A percentile compares a stretch with the other conserved stretches of the same genome.
Evolutionary conservation across 2,329 filamentous ascomycete species (phyloP).

Genomic region (Aspergillus brasiliensis): DNA sequence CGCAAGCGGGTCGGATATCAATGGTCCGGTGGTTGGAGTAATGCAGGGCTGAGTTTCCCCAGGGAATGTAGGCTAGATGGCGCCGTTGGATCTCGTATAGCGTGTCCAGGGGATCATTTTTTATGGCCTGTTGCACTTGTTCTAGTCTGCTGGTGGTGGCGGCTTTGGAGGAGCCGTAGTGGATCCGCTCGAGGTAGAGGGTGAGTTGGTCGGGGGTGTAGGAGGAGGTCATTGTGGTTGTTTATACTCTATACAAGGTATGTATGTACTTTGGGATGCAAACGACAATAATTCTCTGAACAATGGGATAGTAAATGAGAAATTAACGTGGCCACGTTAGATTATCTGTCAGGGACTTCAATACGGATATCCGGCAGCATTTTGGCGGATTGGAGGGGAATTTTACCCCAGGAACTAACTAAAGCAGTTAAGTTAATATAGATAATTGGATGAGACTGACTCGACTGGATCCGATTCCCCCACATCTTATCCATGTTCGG

Average conservation of each 20-base stretch:
- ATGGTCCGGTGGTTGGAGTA: conserved; percentile 54
- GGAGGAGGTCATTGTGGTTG: conserved; percentile 13
- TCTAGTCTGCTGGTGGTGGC: conserved; percentile 23
- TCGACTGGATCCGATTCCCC: too few species aligned
- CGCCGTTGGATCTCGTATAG: conserved; percentile 41
- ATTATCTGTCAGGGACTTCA: too few species aligned
- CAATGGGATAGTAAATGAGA: background rate
- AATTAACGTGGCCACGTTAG: too few species aligned
- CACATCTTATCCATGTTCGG: too few species aligned
- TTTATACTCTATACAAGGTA: background rate
- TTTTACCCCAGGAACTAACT: too few species aligned
- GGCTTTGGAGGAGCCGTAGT: conserved; percentile 21
- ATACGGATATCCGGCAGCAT: too few species aligned
- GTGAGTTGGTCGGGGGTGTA: conserved; percentile 41
- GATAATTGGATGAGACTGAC: too few species aligned
- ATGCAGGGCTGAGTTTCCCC: conserved; percentile 61
- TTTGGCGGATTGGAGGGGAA: too few species aligned
- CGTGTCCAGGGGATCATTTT: conserved; percentile 33
- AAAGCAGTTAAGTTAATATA: too few species aligned
- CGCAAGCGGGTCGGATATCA: conserved; percentile 50
- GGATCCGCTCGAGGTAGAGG: conserved; percentile 38
- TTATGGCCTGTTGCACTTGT: conserved; percentile 30
- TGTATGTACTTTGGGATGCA: too few species aligned
- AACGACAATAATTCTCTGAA: too few species aligned
- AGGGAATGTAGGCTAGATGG: conserved; percentile 55